Evolutionary conservation across 768 basidiomycete species (phyloP).

Genomic region (Mycena pura): DNA sequence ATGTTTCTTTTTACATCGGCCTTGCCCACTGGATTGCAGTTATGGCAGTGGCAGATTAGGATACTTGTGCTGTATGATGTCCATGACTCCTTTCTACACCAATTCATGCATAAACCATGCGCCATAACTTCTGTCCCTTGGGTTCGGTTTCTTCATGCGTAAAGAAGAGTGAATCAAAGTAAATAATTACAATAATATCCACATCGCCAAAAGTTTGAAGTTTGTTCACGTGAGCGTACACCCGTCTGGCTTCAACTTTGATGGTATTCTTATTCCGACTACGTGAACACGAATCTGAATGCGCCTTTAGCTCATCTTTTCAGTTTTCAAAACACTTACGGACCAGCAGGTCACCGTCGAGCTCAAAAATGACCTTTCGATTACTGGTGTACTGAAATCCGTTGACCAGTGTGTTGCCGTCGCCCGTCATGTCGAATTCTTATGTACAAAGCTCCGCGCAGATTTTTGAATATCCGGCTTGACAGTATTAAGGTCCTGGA

Average conservation of each 20-base stretch:
- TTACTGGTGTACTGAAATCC: slow-evolving; percentile 94
- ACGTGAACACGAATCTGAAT: slow-evolving; percentile 15
- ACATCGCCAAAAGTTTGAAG: no score
- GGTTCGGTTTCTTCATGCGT: background rate
- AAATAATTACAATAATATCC: no score
- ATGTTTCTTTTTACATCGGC: slow-evolving; percentile 15
- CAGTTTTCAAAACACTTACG: slow-evolving; percentile 98
- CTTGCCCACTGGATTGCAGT: slow-evolving; percentile 17
- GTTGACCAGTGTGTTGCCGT: slow-evolving; percentile 88
- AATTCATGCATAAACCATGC: slow-evolving; percentile 24
- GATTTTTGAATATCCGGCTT: slow-evolving; percentile 94
- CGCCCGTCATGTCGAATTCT: slow-evolving; percentile 10
- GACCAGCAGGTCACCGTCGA: slow-evolving; percentile 97
- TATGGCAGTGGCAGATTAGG: slow-evolving; percentile 21
- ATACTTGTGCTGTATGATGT: slow-evolving; percentile 25
- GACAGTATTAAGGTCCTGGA: slow-evolving; percentile 94
- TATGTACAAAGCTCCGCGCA: slow-evolving; percentile 36
- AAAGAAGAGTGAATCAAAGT: background rate
- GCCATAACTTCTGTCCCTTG: background rate
- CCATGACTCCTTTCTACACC: slow-evolving; percentile 18
- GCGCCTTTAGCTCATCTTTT: slow-evolving; percentile 80
- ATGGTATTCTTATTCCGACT: slow-evolving; percentile 10
- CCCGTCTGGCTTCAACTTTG: slow-evolving; percentile 1
- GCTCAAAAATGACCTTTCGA: slow-evolving; percentile 98
- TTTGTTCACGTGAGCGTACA: background rate